These are phyloP conservation scores for Sclerotinia glacialis DNA, from an alignment of 2,329 filamentous ascomycete genomes.

Conservation along the genomic window DNA sequence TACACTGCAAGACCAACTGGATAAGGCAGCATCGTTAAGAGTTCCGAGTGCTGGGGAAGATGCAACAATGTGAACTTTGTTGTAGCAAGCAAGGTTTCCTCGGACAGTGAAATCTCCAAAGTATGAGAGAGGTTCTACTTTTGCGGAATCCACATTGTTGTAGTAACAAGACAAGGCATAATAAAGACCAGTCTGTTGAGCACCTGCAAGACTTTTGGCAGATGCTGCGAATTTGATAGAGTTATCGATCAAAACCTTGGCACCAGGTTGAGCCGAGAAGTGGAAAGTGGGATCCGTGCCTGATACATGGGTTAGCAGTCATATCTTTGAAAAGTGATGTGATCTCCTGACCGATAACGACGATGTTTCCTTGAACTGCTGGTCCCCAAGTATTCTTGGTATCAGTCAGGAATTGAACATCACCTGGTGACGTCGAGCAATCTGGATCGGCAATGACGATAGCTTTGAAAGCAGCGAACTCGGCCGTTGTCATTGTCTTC, in stretches of 20 bases:
- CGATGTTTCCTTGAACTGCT: constrained; percentile 44
- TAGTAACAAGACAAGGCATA: constrained; percentile 47
- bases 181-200: constrained; percentile 42
- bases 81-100: constrained; percentile 43
- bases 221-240: constrained; percentile 41
- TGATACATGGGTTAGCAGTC: background rate
- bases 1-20: constrained; percentile 45
- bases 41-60: constrained; percentile 38
- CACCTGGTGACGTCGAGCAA: constrained; percentile 36
- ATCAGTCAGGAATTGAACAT: constrained; percentile 42
- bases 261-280: constrained; percentile 33
- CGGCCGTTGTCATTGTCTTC: constrained; percentile 42
- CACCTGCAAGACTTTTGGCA: constrained; percentile 28
- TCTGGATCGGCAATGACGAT: constrained; percentile 45
- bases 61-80: constrained; percentile 45
- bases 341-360: constrained; percentile 41
- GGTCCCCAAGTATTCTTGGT: constrained; percentile 44
- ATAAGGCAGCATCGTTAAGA: constrained; percentile 42
- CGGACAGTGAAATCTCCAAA: constrained; percentile 45
- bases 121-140: constrained; percentile 36
- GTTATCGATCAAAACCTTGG: constrained; percentile 42
- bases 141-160: constrained; percentile 32
- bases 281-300: constrained; percentile 39
- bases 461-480: constrained; percentile 47
- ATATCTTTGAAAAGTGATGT: background rate